Evolutionary conservation across 768 basidiomycete genomes (phyloP), one percentile per base, ranked within the genome.

Genomic region (Lactifluus hygrophoroides): DNA sequence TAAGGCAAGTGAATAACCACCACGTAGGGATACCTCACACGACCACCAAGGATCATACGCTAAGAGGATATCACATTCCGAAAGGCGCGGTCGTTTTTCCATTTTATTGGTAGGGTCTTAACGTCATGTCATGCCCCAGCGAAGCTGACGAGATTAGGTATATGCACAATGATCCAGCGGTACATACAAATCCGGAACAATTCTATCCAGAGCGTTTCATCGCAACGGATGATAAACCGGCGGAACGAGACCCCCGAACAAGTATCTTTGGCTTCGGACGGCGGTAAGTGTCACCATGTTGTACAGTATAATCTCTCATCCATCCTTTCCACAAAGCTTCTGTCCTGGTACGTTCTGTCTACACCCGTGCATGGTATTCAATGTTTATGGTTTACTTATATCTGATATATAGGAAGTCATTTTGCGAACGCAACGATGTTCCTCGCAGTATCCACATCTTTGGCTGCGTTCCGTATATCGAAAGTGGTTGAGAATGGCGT

Each of bases 71-170:
- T 28, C 21, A 35, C 19, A 51, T 76, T 17, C 74, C 73, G 5
- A 69, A 69, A 43, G 72, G 69, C 11, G 68, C 72, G 1, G 57
- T 71, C 16, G 58, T 74, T 8, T 54, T 72, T 43, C 53, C 68
- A 1, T 74, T 74, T 43, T 62, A 68, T 43, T 69, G 68, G 73
- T 32, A 10, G 10, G 32, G 5, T 10, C 10, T 5, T 32, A 32
- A 32, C 10, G 32, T 10, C 32, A 6, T 14, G 38, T 35, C 2
- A 17, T 8, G 16, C 25, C 6, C 19, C 13, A 27, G 10, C 10
- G 8, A 5, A 6, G 28, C 28, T 55, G 40, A 57, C 42, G 6
- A n/a, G 68, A 64, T 46, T 62, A 71, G 52, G 65, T 64, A 13
- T 49, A 59, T 19, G 32, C 32, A 5, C 10, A 5, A 32, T 32